Evolutionary conservation across 306 rosid genomes (phyloP), one percentile per base, ranked within the genome.

Genomic region (Fragaria iinumae): DNA sequence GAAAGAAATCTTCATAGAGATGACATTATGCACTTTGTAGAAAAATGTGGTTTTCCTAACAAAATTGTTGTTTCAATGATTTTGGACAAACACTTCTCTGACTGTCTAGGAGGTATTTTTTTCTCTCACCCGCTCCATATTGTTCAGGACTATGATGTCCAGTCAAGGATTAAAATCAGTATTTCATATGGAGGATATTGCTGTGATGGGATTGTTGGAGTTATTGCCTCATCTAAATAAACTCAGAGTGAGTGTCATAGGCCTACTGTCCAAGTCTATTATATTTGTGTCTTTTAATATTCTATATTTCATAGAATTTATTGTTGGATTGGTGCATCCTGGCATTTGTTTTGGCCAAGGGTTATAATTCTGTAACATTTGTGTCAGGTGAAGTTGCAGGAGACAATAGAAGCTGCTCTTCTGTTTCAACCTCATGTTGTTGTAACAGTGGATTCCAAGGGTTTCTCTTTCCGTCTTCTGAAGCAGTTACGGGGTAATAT

Each of bases 151-250:
- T 80, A 85, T 77, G 91, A 95, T 92, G 97, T 78, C 80, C 66
- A 79, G 78, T 78, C 90, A 95, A 79, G 97, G 97, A 23, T 77
- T 95, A 78, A 81, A 81, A 44, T 85, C 97, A 59, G 75, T 87
- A 78, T 92, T 90, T 86, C 96, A 88, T 14, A 83, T 95, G 69
- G 97, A 95, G 79, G 96, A 90, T 81, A 90, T 92, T 68, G 84
- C 98, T 0, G 93, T 95, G 68, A 92, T 95, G 98, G 97, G 98
- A 53, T 85, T 90, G 79, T 95, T 89, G 98, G 97, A 95, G 87
- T 81, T 95, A 41, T 72, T 90, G 86, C 97, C 97, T 1, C 92
- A 90, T 86, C 80, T 95, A 62, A 79, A 77, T 80, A 84, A 77
- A 63, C 55, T 95, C 80, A 82, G 89, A 80, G 98, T 94, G 86